These are phyloP conservation scores for Quercus suber DNA, from an alignment of 306 rosid species.

Conservation along the genomic window DNA sequence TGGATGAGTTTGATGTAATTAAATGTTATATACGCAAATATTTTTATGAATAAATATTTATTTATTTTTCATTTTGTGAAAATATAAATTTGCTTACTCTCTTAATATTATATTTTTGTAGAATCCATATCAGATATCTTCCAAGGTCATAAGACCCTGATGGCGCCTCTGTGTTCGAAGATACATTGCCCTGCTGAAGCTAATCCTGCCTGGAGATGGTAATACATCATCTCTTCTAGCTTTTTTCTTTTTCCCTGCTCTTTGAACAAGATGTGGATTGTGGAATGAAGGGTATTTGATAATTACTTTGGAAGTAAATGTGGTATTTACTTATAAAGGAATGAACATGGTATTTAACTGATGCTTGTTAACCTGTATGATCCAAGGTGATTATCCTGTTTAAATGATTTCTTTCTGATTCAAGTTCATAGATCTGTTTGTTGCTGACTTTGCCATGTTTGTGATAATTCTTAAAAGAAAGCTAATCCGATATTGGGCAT, in stretches of 20 bases:
- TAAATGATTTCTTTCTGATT: neutral
- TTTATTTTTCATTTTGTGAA: slow-evolving; percentile 3
- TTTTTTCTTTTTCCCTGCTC: neutral
- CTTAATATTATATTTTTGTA: slow-evolving; percentile 21
- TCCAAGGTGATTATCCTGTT: neutral
- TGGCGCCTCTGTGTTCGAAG: slow-evolving; percentile 49
- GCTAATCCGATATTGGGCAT: neutral
- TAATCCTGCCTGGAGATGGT: slow-evolving; percentile 92
- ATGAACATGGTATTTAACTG: neutral
- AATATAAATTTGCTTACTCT: neutral
- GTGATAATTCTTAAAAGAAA: neutral
- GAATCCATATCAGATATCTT: slow-evolving; percentile 36
- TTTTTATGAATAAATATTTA: neutral
- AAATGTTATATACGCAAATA: slow-evolving; percentile 2
- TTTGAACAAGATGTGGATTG: neutral
- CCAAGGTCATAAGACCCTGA: slow-evolving; percentile 25
- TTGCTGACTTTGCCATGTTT: neutral
- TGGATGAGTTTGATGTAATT: neutral
- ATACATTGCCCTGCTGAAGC: slow-evolving; percentile 77
- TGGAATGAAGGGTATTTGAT: neutral
- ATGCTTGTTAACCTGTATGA: neutral
- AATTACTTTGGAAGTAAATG: neutral
- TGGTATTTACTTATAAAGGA: neutral
- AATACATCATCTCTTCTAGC: slow-evolving; percentile 18
- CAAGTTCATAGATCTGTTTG: neutral